Evolutionary conservation across 768 basidiomycete species (phyloP).

Genomic region (Trametes cubensis): DNA sequence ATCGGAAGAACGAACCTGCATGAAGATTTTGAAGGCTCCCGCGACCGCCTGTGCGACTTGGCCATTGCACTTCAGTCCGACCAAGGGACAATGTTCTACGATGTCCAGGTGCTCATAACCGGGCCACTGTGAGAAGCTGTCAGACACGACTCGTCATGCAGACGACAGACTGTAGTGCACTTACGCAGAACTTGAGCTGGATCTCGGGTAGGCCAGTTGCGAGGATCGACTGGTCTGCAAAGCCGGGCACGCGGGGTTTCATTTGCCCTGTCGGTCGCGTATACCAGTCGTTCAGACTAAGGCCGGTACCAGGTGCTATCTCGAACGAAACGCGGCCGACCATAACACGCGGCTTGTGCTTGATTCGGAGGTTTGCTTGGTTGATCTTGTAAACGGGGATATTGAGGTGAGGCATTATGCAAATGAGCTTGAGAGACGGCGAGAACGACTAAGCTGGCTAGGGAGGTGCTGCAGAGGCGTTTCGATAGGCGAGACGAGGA

Average conservation of each 20-base stretch:
- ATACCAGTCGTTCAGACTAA: not conserved
- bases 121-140: slow-evolving; percentile 1
- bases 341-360: not conserved
- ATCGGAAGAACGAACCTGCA: not conserved
- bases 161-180: not conserved
- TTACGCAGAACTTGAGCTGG: slow-evolving; percentile 1
- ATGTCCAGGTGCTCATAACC: slow-evolving; percentile 1
- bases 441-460: no score
- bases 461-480: no score
- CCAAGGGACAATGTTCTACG: not conserved
- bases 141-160: not conserved
- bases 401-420: not conserved
- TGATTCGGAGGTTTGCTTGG: not conserved
- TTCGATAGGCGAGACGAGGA: not conserved
- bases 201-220: not conserved
- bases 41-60: not conserved
- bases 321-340: not conserved
- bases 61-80: not conserved
- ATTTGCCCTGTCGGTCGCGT: not conserved
- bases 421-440: not conserved
- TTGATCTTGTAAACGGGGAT: not conserved
- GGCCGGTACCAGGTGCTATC: not conserved
- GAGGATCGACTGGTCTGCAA: not conserved
- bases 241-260: no score
- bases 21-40: not conserved